Base-by-base conservation (phyloP, 2,329 filamentous ascomycete genomes). In the Monilinia fructigena region DNA sequence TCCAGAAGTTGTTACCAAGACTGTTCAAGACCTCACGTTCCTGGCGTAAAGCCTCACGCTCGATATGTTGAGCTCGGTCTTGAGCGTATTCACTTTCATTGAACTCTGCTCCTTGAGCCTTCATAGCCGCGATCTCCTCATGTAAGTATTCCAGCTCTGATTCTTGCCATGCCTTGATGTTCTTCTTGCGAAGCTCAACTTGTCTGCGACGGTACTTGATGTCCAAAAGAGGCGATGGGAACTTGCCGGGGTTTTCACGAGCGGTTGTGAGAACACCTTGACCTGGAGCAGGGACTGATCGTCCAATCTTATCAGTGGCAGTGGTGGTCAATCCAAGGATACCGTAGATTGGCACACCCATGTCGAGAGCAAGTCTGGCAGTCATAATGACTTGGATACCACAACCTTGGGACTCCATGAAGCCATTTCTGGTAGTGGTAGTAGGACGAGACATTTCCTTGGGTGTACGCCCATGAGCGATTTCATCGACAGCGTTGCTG, bases 321-420 rank as follows among this genome's bases (percentile, higher is more conserved):
- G 95, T 99, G 53, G 93, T 92, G 53, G 94, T 97, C 76, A 97
- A 86, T 68, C 91, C 96, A 74, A 99, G 81, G 70, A 99, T 87
- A 84, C 94, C 94, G 76, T 99, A 93, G 76, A 99, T 98, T 16
- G 95, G 95, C 35, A 99, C 92, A 79, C 95, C 95, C 95, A 99
- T 99, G 71, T 99, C 95, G 65, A 99, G 82, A 54, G 95, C 95
- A 71, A 99, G 88, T 82, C 91, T 91, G 66, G 94, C 95, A 70
- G 92, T 96, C 95, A 99, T 99, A 80, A 99, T 94, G 75, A 99
- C 85, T 81, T 99, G 95, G 79, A 99, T 89, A 89, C 96, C 95
- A 75, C 93, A 96, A 76, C 95, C 95, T 80, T 99, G 95, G 3
- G 96, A 97, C 81, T 99, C 95, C 95, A 99, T 98, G 84, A 99